A percentile compares a stretch with the other conserved stretches of the same genome.
phyloP scores from a whole-genome alignment of 78 protist genomes.

The Tieghemostelium lacteum region DNA sequence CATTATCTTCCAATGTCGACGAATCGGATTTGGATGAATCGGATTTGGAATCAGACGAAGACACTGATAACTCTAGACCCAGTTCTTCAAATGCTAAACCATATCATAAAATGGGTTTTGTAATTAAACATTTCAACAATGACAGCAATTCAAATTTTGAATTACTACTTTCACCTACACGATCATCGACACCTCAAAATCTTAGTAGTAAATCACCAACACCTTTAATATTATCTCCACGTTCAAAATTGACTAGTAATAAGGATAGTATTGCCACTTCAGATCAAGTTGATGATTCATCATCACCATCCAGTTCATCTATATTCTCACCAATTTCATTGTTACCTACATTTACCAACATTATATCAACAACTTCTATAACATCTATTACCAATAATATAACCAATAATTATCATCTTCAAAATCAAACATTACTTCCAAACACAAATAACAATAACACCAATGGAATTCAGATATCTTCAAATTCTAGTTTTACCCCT shows the following conservation, averaged over 20 bases:
- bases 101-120: constrained; percentile 44
- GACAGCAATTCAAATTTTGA: not conserved
- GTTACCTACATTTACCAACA: not conserved
- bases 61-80: constrained; percentile 7
- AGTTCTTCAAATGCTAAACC: constrained; percentile 1
- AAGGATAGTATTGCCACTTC: not conserved
- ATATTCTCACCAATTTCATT: constrained; percentile 2
- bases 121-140: constrained; percentile 35
- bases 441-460: too few relatives aligned
- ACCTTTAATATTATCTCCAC: not conserved
- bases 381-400: too few relatives aligned
- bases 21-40: not conserved
- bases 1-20: constrained; percentile 4
- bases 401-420: constrained; percentile 10
- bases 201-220: constrained; percentile 33
- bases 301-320: constrained; percentile 4
- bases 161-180: constrained; percentile 1
- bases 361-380: not conserved
- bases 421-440: not conserved
- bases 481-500: not conserved
- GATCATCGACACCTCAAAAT: constrained; percentile 11
- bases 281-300: constrained; percentile 1
- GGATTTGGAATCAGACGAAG: constrained; percentile 63
- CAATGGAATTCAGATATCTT: too few relatives aligned
- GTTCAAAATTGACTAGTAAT: too few relatives aligned